Conservation (phyloP, 208 protist species). For the Crithidia expoeki region DNA sequence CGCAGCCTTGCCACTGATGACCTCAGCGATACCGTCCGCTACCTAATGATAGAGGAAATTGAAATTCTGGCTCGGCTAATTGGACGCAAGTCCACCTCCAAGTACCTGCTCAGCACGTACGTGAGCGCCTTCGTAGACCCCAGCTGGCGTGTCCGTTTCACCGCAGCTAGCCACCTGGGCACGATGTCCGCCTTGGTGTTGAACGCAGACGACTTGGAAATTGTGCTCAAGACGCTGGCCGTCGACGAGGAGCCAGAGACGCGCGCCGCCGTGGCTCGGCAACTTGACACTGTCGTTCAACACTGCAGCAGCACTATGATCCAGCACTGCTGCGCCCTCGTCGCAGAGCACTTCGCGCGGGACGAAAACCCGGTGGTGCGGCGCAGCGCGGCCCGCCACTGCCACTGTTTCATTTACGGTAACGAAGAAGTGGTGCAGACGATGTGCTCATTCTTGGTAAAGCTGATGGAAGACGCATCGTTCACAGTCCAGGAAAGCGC, state of each 20-base stretch:
- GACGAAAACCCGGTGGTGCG: constrained; percentile 66
- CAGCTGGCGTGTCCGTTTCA: constrained; percentile 84
- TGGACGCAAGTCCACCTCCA: constrained; percentile 48
- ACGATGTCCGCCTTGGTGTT: constrained; percentile 46
- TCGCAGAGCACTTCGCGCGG: constrained; percentile 50
- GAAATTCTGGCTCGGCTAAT: constrained; percentile 53
- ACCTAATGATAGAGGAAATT: constrained; percentile 57
- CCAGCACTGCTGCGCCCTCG: constrained; percentile 37
- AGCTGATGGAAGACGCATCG: constrained; percentile 49
- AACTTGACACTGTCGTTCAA: constrained; percentile 47
- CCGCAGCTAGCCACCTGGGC: constrained; percentile 53
- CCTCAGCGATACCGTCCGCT: constrained; percentile 76
- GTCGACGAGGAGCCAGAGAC: constrained; percentile 72
- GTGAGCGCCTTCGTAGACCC: constrained; percentile 49
- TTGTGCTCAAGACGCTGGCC: constrained; percentile 49
- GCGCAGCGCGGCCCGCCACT: constrained; percentile 46
- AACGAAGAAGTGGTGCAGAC: constrained; percentile 35
- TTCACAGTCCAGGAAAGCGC: constrained; percentile 54
- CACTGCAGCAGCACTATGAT: constrained; percentile 27
- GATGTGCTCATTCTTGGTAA: constrained; percentile 43
- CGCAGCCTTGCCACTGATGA: constrained; percentile 63
- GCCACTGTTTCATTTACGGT: constrained; percentile 50
- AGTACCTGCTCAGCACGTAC: constrained; percentile 60
- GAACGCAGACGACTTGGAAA: constrained; percentile 50
- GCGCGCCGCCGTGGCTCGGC: constrained; percentile 64